phyloP scores from a whole-genome alignment of 192 early-diverging fungal genomes.

The Coemansia sp. region DNA sequence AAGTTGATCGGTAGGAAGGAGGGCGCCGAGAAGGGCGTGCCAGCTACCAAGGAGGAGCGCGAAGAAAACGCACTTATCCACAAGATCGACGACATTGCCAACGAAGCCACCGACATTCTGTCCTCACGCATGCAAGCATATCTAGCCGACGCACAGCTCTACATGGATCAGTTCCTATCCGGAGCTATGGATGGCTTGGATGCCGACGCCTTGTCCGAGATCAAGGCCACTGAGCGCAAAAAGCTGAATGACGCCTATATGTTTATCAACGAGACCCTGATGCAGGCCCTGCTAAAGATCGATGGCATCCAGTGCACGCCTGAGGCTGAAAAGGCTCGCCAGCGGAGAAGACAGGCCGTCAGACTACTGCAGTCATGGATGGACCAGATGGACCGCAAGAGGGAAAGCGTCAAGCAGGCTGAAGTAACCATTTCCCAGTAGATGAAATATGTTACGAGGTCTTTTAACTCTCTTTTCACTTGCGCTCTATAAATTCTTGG shows the following conservation, averaged over 20 bases:
- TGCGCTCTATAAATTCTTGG: neutral
- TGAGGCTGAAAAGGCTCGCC: constrained; percentile 71
- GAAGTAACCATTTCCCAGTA: constrained; percentile 52
- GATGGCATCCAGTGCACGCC: constrained; percentile 73
- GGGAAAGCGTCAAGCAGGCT: constrained; percentile 61
- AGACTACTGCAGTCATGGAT: constrained; percentile 71
- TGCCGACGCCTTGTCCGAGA: constrained; percentile 43
- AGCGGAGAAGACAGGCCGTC: constrained; percentile 75
- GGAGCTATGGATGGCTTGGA: constrained; percentile 30
- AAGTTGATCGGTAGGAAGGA: constrained; percentile 69
- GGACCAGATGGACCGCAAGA: constrained; percentile 75
- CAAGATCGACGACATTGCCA: constrained; percentile 52
- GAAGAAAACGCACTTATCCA: constrained; percentile 52
- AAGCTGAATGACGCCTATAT: constrained; percentile 68
- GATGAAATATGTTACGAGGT: neutral
- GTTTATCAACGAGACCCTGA: constrained; percentile 69
- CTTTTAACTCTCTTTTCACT: neutral
- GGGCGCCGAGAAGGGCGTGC: constrained; percentile 31
- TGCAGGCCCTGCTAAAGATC: constrained; percentile 77
- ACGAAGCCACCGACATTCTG: constrained; percentile 45
- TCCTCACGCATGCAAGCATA: constrained; percentile 56
- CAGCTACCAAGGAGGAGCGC: constrained; percentile 48
- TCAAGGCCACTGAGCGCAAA: constrained; percentile 58
- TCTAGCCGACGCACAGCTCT: constrained; percentile 52
- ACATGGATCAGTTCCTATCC: constrained; percentile 49